phyloP scores from a whole-genome alignment of 2,329 filamentous ascomycete species.

The Fusarium nematophilum region DNA sequence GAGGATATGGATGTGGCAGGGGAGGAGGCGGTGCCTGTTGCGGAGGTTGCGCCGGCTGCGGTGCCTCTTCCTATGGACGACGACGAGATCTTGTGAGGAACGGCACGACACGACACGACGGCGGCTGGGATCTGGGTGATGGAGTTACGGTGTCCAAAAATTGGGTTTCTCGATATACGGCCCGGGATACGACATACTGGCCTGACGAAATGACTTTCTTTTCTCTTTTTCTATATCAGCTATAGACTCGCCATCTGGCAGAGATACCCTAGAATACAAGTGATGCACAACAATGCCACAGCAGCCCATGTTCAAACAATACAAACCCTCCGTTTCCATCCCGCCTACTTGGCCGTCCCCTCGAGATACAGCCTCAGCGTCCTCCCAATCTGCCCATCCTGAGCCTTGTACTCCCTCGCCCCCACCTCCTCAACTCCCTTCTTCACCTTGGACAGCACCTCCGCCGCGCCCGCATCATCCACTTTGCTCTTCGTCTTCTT shows the following conservation, averaged over 20 bases:
- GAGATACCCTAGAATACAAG: slow-evolving; percentile 38
- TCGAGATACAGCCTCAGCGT: slow-evolving; percentile 59
- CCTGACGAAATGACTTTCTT: slow-evolving; percentile 30
- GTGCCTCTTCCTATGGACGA: slow-evolving; percentile 39
- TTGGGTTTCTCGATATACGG: slow-evolving; percentile 25
- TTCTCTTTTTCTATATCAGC: slow-evolving; percentile 17
- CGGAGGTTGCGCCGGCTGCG: slow-evolving; percentile 5
- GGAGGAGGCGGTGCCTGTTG: slow-evolving; percentile 9
- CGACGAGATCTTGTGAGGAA: slow-evolving; percentile 22
- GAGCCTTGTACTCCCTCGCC: slow-evolving; percentile 57
- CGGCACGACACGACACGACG: not conserved
- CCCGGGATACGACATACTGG: slow-evolving; percentile 26
- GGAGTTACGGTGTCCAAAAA: slow-evolving; percentile 46
- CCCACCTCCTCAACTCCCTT: slow-evolving; percentile 50
- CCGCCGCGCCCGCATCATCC: slow-evolving; percentile 70
- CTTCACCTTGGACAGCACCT: slow-evolving; percentile 60
- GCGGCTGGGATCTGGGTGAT: slow-evolving; percentile 18
- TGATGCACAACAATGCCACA: slow-evolving; percentile 23
- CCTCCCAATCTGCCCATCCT: slow-evolving; percentile 58
- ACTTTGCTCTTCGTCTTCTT: slow-evolving; percentile 71
- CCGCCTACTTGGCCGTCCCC: slow-evolving; percentile 24
- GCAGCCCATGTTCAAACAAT: slow-evolving; percentile 6
- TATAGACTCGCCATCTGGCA: slow-evolving; percentile 35
- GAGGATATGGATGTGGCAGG: slow-evolving; percentile 49
- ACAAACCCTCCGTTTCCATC: not conserved